Evolutionary conservation across 495 filamentous ascomycete genomes (phyloP), one percentile per base, ranked within the genome.

Genomic region (Hypoxylon rickii): DNA sequence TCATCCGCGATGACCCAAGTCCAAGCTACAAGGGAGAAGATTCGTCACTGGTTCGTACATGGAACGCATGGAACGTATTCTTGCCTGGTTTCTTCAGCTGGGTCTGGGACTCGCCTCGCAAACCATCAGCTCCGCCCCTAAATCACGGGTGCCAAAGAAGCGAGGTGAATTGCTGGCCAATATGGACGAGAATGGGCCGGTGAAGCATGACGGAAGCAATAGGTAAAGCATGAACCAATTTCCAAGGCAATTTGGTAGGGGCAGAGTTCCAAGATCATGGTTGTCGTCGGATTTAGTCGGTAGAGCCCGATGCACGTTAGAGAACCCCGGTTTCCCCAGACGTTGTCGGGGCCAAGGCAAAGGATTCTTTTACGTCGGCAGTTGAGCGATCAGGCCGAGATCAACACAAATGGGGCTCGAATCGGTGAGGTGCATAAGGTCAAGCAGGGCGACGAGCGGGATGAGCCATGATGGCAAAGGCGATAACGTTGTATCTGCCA

Each of bases 301-400:
- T 38, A 38, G 15, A 38, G 13, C 4, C 22, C 34, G 22, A 32
- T 21, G 4, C 4, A 29, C 24, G 10, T 42, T 19, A 40, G 53
- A 38, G 48, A 43, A 40, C 32, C 33, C 44, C 16, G 10, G 39
- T 37, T 52, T 19, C 42, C 41, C 51, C 22, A 40, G 51, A 39
- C 45, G 42, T 31, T 4, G 10, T 13, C 22, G 12, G 34, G 45
- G 31, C 13, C 5, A 39, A 49, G 19, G 6, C 12, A 15, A 19
- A 18, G 18, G 15, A 8, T 34, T 57, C 29, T 32, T 40, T 53
- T 20, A 51, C 24, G 21, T 54, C 59, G 59, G 59, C 53, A 63
- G 59, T 63, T 63, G 59, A 45, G 48, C 48, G 38, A 52, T 43
- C 37, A 48, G 37, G 44, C 48, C 51, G 41, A 62, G 52, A 62